phyloP scores from a whole-genome alignment of 768 basidiomycete genomes.

The Fomitopsis serialis region DNA sequence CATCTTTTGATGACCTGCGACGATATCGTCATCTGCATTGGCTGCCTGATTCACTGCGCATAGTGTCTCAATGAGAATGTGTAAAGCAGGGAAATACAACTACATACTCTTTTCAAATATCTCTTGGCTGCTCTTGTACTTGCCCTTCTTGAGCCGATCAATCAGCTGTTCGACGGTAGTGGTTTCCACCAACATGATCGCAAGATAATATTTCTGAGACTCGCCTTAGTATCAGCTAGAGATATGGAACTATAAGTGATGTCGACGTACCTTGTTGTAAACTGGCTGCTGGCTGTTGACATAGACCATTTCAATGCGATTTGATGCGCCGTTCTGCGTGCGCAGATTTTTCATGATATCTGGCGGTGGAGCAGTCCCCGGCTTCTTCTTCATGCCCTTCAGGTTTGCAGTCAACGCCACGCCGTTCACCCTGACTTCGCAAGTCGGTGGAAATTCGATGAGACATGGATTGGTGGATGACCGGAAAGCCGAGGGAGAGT shows the following conservation, averaged over 20 bases:
- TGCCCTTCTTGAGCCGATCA: slow-evolving; percentile 60
- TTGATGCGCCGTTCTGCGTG: slow-evolving; percentile 42
- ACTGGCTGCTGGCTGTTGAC: slow-evolving; percentile 82
- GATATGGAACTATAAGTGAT: neutral
- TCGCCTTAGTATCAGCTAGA: neutral
- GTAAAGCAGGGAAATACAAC: neutral
- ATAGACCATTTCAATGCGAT: slow-evolving; percentile 83
- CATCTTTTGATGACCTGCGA: slow-evolving; percentile 85
- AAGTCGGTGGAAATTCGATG: slow-evolving; percentile 88
- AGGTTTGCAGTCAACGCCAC: slow-evolving; percentile 65
- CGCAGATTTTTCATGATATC: slow-evolving; percentile 46
- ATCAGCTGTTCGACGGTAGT: slow-evolving; percentile 69
- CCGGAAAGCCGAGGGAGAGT: slow-evolving; percentile 50
- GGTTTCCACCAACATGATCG: slow-evolving; percentile 79
- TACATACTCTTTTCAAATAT: slow-evolving; percentile 63
- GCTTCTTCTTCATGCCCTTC: slow-evolving; percentile 93
- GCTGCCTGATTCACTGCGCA: slow-evolving; percentile 48
- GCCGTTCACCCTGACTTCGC: slow-evolving; percentile 85
- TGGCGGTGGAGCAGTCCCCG: slow-evolving; percentile 90
- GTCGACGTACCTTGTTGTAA: slow-evolving; percentile 55
- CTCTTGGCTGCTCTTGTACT: slow-evolving; percentile 56
- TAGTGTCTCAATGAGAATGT: neutral
- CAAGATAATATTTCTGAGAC: slow-evolving; percentile 82
- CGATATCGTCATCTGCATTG: slow-evolving; percentile 79
- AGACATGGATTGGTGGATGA: slow-evolving; percentile 49